Evolutionary conservation across 176 grass and related monocot species (phyloP), one percentile per base, ranked within the genome.

Genomic region (Rhynchospora tenuis): DNA sequence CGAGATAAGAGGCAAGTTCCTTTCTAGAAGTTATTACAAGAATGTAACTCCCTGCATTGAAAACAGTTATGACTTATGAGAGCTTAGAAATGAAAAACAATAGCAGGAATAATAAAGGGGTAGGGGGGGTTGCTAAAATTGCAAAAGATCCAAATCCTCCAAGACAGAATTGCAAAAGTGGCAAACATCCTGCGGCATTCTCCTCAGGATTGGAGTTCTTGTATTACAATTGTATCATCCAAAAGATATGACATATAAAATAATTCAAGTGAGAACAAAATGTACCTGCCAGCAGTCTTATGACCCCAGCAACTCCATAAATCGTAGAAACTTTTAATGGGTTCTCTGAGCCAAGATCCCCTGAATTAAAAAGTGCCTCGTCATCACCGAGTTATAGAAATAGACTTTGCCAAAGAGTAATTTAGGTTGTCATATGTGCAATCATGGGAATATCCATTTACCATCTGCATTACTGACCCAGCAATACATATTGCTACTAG

Each of bases 1-100:
- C 93, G 42, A 79, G 87, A 93, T 93, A 93, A 88, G 79, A 86
- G 7, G 92, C 96, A 84, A 85, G 85, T 71, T 91, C 91, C 65
- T 91, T 91, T 70, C 65, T 85, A 83, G 92, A 93, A 78, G 96
- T 98, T 83, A 98, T 98, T 63, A 95, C 79, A 59, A 98, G 89
- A 67, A 98, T 43, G 54, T 98, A 98, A 64, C 73, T 89, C 87
- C 96, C 96, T 98, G 87, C 74, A 78, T 50, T 92, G 82, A 71
- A 89, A 89, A 80, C 87, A 72, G 8, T 59, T 65, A 74, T 62
- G 54, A 80, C 66, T 61, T 44, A 24, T 24, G 31, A 20, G 16
- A 77, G 23, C 19, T 69, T 19, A 17, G 13, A 19, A 19, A 50
- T 24, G 6, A 50, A 10, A 44, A 72, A 47, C 19, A 46, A 73